Base-by-base conservation (phyloP, 257 asterid species). In the Verbena officinalis region DNA sequence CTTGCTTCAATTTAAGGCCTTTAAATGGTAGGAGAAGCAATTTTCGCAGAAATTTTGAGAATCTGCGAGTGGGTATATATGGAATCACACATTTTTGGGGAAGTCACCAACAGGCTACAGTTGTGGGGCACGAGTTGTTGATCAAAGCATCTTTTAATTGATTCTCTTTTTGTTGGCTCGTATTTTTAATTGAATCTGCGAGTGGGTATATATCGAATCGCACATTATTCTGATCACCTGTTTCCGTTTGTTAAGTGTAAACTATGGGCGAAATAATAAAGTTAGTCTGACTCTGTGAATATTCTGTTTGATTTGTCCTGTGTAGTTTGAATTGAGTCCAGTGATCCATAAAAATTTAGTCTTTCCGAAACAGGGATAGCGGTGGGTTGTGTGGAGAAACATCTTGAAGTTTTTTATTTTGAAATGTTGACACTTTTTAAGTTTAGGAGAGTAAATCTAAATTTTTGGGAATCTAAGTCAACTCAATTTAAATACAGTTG, bases 1-100 rank as follows among this genome's bases (percentile, higher is more conserved):
- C 31, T 68, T 59, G 55, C 57, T 55, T 56, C 22, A n/a, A 15
- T 62, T 49, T 31, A 40, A n/a, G 44, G 71, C 54, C 27, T 50
- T 55, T 22, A 30, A 12, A 17, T 62, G 67, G n/a, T 16, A n/a
- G 15, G 38, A 5, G 13, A 45, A 20, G 17, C 52, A 33, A 39
- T 46, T 33, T 53, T 14, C 4, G 59, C 30, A 19, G 59, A 44
- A 42, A 11, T 15, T 60, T 62, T 73, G 62, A 2, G 50, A 56
- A 55, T 39, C 42, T 9, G 3, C 5, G 58, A 49, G 27, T 73
- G 55, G 51, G 30, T 42, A 57, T 53, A 46, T 16, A 40, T 55
- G 27, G 31, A 33, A 7, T n/a, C 51, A 30, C 48, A 8, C 38
- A 42, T 36, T 60, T 53, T 50, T 16, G 48, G 62, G 19, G 15